Conservation (phyloP, 768 basidiomycete species). For the Amyloporia xantha region DNA sequence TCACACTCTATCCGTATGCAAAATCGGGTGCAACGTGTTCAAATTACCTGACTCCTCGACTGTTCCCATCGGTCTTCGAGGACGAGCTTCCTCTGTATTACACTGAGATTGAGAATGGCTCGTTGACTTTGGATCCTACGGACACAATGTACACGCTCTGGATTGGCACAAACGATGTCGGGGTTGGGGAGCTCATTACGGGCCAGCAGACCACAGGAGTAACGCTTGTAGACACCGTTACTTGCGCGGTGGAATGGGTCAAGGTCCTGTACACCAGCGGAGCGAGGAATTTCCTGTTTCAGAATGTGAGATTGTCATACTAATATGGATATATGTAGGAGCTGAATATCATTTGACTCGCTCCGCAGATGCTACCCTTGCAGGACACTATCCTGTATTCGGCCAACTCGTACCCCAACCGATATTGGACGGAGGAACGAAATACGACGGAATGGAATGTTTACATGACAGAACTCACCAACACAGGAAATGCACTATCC, state of each 20-base stretch:
- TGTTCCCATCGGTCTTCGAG: slow-evolving; percentile 51
- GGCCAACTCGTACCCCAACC: slow-evolving; percentile 25
- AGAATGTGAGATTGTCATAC: slow-evolving; percentile 43
- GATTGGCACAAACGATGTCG: slow-evolving; percentile 58
- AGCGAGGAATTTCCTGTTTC: slow-evolving; percentile 62
- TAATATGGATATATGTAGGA: too few species aligned
- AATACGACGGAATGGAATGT: slow-evolving; percentile 31
- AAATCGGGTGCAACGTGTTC: slow-evolving; percentile 59
- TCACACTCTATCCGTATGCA: slow-evolving; percentile 49
- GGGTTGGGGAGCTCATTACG: slow-evolving; percentile 45
- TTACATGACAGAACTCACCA: slow-evolving; percentile 27
- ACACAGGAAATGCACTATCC: slow-evolving; percentile 24
- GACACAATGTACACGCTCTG: slow-evolving; percentile 60
- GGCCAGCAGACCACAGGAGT: slow-evolving; percentile 38
- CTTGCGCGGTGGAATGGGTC: slow-evolving; percentile 56
- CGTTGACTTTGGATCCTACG: slow-evolving; percentile 30
- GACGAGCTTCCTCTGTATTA: slow-evolving; percentile 49
- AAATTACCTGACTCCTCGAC: slow-evolving; percentile 50
- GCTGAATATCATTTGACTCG: background rate
- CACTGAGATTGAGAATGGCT: slow-evolving; percentile 33
- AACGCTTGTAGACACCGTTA: slow-evolving; percentile 50
- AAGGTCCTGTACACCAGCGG: slow-evolving; percentile 48
- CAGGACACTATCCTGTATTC: slow-evolving; percentile 26
- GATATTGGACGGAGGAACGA: slow-evolving; percentile 25
- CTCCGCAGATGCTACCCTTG: slow-evolving; percentile 29